Percentiles rank a stretch among this genome's conserved stretches.
These are phyloP conservation scores for Stevia rebaudiana DNA, from an alignment of 140 eudicot species.

Conservation along the genomic window DNA sequence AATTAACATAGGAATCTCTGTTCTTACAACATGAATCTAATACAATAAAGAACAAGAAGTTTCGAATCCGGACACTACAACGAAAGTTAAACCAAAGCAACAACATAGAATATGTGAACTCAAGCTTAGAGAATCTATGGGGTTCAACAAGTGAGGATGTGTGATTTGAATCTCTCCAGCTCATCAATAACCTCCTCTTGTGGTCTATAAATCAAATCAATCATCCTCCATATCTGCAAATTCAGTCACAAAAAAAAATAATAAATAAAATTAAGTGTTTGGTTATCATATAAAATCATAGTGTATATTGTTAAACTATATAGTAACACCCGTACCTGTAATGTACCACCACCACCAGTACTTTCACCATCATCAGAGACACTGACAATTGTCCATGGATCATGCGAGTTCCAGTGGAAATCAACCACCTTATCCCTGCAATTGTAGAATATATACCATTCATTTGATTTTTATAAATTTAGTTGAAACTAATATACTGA, in stretches of 20 bases:
- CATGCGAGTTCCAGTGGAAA: constrained; percentile 81
- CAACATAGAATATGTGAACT: not conserved
- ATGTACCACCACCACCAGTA: constrained; percentile 90
- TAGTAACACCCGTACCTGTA: constrained; percentile 50
- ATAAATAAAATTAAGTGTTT: not conserved
- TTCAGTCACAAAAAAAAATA: not conserved
- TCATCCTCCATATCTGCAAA: constrained; percentile 91
- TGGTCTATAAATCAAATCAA: constrained; percentile 75
- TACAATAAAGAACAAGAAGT: not conserved
- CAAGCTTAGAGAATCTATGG: constrained; percentile 7
- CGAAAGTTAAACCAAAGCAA: constrained; percentile 15
- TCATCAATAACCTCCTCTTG: constrained; percentile 79
- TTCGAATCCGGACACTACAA: constrained; percentile 16
- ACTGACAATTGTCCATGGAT: constrained; percentile 95
- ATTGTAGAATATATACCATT: not conserved
- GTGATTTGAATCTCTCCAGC: constrained; percentile 76
- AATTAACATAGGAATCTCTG: not conserved
- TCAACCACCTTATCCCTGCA: constrained; percentile 85
- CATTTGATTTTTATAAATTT: not conserved
- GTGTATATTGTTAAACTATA: not conserved
- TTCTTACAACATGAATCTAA: constrained; percentile 8
- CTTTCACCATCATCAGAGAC: constrained; percentile 91
- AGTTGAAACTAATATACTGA: not conserved
- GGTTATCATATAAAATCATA: not conserved
- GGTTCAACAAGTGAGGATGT: constrained; percentile 56